A percentile compares a stretch with the other conserved stretches of the same genome.
Conservation (phyloP, 163 green algal genomes). For the Coccomyxa subellipsoidea region DNA sequence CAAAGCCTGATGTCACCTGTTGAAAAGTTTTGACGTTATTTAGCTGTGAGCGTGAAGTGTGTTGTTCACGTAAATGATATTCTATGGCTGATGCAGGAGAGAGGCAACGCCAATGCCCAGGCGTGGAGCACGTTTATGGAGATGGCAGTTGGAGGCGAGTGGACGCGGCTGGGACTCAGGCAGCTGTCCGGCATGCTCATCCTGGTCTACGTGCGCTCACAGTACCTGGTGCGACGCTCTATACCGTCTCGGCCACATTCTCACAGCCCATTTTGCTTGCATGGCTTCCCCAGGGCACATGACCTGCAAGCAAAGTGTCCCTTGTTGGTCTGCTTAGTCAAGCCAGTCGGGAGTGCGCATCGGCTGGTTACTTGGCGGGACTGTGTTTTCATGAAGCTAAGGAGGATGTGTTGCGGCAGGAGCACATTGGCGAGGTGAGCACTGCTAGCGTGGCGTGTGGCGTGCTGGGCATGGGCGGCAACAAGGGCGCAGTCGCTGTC, state of each 20-base stretch:
- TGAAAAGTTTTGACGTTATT: too few species aligned
- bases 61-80: too few species aligned
- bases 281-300: too few species aligned
- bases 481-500: constrained; percentile 91
- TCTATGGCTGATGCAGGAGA: too few species aligned
- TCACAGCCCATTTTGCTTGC: too few species aligned
- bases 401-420: neutral
- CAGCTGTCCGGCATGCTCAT: constrained; percentile 85
- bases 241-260: too few species aligned
- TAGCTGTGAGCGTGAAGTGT: too few species aligned
- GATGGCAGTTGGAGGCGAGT: constrained; percentile 42
- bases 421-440: constrained; percentile 64
- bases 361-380: too few species aligned
- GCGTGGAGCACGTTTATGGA: constrained; percentile 53
- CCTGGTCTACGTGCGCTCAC: constrained; percentile 62
- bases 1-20: too few species aligned
- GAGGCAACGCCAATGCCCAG: constrained; percentile 71
- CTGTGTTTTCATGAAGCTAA: neutral
- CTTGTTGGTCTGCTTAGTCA: too few species aligned
- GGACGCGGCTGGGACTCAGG: constrained; percentile 58
- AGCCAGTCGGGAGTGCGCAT: too few species aligned
- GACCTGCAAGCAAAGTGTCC: too few species aligned
- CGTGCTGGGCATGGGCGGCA: constrained; percentile 88
- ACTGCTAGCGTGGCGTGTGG: constrained; percentile 81
- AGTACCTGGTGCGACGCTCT: constrained; percentile 30